These are phyloP conservation scores for Ascochyta clinopodiicola DNA, from an alignment of 2,329 filamentous ascomycete genomes.

Conservation along the genomic window DNA sequence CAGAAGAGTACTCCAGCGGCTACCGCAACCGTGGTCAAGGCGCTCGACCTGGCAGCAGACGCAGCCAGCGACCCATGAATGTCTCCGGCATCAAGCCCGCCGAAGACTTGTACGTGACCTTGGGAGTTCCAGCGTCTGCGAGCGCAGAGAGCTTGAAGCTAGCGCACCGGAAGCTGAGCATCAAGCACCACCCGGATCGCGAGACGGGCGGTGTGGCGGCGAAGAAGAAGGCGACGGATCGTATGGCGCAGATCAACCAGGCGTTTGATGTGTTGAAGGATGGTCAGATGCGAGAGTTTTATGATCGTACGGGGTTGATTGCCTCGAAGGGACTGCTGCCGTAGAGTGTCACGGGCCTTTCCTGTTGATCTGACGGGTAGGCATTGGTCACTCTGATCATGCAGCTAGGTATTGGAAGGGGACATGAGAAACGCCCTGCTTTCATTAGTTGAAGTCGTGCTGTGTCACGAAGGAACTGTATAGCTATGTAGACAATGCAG, in stretches of 20 bases:
- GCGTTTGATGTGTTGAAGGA: conserved; percentile 28
- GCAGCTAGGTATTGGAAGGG: no score
- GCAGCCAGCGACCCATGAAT: not conserved
- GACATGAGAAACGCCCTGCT: no score
- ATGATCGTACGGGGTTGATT: conserved; percentile 26
- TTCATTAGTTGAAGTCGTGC: no score
- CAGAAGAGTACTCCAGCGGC: not conserved
- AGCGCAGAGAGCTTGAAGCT: conserved; percentile 83
- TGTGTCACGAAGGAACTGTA: no score
- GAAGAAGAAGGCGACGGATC: conserved; percentile 23
- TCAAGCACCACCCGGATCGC: conserved; percentile 89
- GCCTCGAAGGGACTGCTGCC: not conserved
- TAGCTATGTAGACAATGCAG: no score
- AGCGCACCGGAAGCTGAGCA: conserved; percentile 91
- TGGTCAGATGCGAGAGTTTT: conserved; percentile 16
- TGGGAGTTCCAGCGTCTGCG: conserved; percentile 80
- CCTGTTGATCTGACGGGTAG: no score
- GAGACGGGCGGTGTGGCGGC: not conserved
- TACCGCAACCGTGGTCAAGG: not conserved
- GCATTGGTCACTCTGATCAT: no score
- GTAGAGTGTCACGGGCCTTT: not conserved
- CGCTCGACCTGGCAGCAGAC: not conserved
- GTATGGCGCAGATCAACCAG: conserved; percentile 32
- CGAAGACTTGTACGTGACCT: conserved; percentile 76
- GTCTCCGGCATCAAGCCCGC: conserved; percentile 1